A percentile compares a stretch with the other conserved stretches of the same genome.
Conservation (phyloP, 164 flowering plant genomes). For the Sextonia rubra region DNA sequence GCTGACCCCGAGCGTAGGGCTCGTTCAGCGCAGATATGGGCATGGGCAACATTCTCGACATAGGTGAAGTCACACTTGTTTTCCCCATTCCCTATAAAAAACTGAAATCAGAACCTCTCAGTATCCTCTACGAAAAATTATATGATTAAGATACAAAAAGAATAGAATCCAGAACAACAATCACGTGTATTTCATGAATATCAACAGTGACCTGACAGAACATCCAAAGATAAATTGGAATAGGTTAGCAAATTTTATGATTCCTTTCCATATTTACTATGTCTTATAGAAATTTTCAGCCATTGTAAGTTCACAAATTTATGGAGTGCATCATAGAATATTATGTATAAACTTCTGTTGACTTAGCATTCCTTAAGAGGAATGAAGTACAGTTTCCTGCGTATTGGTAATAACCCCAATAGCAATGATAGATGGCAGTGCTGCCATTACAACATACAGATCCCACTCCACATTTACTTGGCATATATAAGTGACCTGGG, state of each 20-base stretch:
- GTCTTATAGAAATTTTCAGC: neutral
- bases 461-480: too few relatives aligned
- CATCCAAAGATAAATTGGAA: too few relatives aligned
- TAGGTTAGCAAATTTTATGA: neutral
- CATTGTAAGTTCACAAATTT: too few relatives aligned
- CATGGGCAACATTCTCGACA: constrained; percentile 75
- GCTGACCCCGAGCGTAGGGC: constrained; percentile 46
- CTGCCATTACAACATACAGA: too few relatives aligned
- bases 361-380: too few relatives aligned
- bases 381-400: too few relatives aligned
- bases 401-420: too few relatives aligned
- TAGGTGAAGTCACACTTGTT: constrained; percentile 75
- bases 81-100: constrained; percentile 72
- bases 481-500: too few relatives aligned
- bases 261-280: neutral
- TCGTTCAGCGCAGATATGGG: constrained; percentile 77
- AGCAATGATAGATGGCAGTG: too few relatives aligned
- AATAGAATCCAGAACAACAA: neutral
- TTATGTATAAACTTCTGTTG: too few relatives aligned
- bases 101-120: constrained; percentile 52
- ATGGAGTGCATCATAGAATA: too few relatives aligned
- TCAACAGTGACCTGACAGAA: too few relatives aligned
- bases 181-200: neutral
- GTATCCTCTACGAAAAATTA: constrained; percentile 17
- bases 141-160: neutral